Evolutionary conservation across 495 filamentous ascomycete species (phyloP), one percentile per base, ranked within the genome.

Genomic region (Neurospora sp.): DNA sequence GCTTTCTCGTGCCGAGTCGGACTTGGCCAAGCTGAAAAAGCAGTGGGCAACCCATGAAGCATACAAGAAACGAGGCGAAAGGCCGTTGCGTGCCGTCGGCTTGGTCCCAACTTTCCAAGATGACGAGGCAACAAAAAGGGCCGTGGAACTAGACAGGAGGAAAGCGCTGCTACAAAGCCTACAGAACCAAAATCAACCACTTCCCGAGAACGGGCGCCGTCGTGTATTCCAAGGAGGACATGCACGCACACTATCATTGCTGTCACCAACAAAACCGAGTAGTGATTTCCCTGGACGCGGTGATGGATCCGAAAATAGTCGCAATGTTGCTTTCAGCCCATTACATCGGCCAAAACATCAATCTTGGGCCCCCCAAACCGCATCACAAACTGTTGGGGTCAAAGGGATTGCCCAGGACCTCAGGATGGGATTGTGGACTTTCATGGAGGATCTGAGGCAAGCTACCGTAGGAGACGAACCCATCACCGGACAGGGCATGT

Each of bases 381-480:
- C 77, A 20, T 78, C 77, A 42, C 79, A 82, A 22, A 44, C 77
- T 12, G 71, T 79, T 40, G 84, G 79, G 18, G 83, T 88, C 68
- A 94, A 94, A 78, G 93, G 97, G 79, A 92, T 98, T 80, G 95
- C 96, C 3, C 92, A 91, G 10, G 96, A 97, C 80, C 88, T 99
- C 76, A 90, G 90, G 74, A 89, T 94, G 48, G 96, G 96, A 0
- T 83, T 98, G n/a, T 96, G 93, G 93, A 97, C 93, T 16, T 99
- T 98, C 80, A 87, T 98, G 74, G 96, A 98, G 78, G 96, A 98
- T 81, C 87, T 99, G 37, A 87, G 94, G 74, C 96, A 99, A 82
- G 96, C 93, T 16, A 97, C 96, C 3, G 93, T 98, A 14, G 96
- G 95, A 46, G 96, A 98, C 40, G 96, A 98, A 81, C 92, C 88